Evolutionary conservation across 169 alveolate genomes (phyloP).

Genomic region (Perkinsus chesapeaki): DNA sequence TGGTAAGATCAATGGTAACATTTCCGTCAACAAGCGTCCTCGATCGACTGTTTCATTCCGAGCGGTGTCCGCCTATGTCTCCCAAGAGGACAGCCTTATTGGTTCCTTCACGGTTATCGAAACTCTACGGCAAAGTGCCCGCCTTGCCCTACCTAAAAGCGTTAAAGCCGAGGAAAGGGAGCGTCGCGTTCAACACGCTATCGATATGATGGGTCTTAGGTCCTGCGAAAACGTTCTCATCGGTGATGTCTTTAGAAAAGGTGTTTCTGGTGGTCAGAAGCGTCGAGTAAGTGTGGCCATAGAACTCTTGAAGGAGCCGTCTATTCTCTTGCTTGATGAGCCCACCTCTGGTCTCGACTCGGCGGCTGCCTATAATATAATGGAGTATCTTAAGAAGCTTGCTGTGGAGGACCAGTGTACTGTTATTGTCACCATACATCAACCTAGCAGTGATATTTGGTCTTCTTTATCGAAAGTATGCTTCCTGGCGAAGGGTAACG

Average conservation of each 20-base stretch:
- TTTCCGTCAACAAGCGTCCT: neutral
- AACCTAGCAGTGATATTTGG: neutral
- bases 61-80: neutral
- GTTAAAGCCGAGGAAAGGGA: neutral
- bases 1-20: neutral
- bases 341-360: constrained; percentile 65
- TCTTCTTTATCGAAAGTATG: neutral
- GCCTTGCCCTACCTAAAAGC: neutral
- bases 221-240: constrained; percentile 22
- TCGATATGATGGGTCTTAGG: constrained; percentile 33
- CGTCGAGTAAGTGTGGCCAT: constrained; percentile 48
- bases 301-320: constrained; percentile 49
- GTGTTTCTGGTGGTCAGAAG: constrained; percentile 42
- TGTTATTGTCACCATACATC: neutral
- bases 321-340: constrained; percentile 53
- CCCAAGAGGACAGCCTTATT: neutral
- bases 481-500: neutral
- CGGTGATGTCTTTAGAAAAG: constrained; percentile 29
- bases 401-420: constrained; percentile 7
- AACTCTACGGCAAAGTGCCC: neutral
- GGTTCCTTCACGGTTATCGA: neutral
- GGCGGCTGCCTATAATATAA: constrained; percentile 29
- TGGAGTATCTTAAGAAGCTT: constrained; percentile 18
- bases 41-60: neutral
- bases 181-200: neutral